phyloP scores from a whole-genome alignment of 1,139 yeast species.

The Maudiozyma humilis region DNA sequence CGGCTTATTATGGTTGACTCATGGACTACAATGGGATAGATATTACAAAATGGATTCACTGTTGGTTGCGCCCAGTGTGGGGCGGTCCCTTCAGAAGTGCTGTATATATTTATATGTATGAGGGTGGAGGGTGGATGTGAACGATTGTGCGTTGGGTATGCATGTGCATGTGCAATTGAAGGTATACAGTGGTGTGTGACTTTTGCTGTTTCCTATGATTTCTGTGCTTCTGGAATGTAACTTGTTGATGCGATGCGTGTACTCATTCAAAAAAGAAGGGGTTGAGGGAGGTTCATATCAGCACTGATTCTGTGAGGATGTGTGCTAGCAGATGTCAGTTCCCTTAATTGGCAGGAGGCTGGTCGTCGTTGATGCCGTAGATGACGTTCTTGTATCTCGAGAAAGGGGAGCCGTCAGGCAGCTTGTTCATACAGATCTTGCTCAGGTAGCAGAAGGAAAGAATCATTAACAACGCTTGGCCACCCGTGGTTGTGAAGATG shows the following conservation, averaged over 20 bases:
- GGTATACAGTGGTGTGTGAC: no score
- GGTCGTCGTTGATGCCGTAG: slow-evolving; percentile 38
- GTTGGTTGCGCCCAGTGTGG: no score
- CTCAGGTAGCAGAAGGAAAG: slow-evolving; percentile 49
- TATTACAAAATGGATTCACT: no score
- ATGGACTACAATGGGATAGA: no score
- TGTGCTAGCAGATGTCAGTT: not conserved
- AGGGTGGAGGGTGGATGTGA: not conserved
- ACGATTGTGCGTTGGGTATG: not conserved
- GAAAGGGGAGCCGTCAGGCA: slow-evolving; percentile 33
- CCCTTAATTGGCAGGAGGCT: not conserved
- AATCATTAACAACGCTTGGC: slow-evolving; percentile 47
- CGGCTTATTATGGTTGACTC: no score
- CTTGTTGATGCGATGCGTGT: no score
- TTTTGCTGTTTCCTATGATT: no score
- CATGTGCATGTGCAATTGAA: not conserved
- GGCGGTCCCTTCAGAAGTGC: no score
- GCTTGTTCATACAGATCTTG: slow-evolving; percentile 34
- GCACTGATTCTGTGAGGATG: not conserved
- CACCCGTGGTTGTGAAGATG: slow-evolving; percentile 41
- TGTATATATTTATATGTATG: not conserved
- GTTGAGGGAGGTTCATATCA: no score
- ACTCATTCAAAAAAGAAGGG: no score
- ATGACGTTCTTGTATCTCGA: slow-evolving; percentile 42
- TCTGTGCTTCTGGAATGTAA: no score